Percentiles rank a stretch among this genome's conserved stretches.
Conservation (phyloP, 192 early-diverging fungal species). For the Entrophospora sp. region DNA sequence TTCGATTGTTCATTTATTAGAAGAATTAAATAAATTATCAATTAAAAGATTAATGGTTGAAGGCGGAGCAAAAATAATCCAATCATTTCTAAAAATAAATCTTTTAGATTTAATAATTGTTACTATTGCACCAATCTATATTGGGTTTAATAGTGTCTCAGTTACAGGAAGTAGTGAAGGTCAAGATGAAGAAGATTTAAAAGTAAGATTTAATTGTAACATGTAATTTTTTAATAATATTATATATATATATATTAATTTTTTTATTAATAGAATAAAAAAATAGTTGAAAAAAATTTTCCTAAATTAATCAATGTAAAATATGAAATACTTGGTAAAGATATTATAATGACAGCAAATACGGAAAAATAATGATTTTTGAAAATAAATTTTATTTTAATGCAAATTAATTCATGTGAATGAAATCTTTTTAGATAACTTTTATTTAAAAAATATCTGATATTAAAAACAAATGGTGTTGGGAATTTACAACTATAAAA, state of each 20-base stretch:
- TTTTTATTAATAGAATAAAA: not conserved
- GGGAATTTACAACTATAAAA: too few species aligned
- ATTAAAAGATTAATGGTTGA: slow-evolving; percentile 76
- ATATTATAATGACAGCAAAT: slow-evolving; percentile 42
- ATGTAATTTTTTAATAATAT: not conserved
- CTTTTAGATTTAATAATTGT: slow-evolving; percentile 47
- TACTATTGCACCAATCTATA: slow-evolving; percentile 62
- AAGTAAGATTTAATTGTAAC: not conserved
- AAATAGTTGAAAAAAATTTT: slow-evolving; percentile 15
- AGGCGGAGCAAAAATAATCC: slow-evolving; percentile 73
- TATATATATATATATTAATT: not conserved
- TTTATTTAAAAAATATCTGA: too few species aligned
- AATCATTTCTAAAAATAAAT: slow-evolving; percentile 42
- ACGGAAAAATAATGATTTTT: too few species aligned
- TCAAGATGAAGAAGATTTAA: not conserved
- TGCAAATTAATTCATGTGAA: too few species aligned
- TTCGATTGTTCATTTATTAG: slow-evolving; percentile 20
- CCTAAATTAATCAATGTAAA: slow-evolving; percentile 8
- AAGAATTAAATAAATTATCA: slow-evolving; percentile 14
- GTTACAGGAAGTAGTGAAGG: slow-evolving; percentile 29
- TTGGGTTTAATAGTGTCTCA: slow-evolving; percentile 53
- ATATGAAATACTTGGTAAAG: slow-evolving; percentile 44
- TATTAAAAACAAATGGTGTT: too few species aligned
- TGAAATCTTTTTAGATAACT: too few species aligned
- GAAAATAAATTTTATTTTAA: too few species aligned